Base-by-base conservation (phyloP, 345 rosid species). In the Physaria fendleri region DNA sequence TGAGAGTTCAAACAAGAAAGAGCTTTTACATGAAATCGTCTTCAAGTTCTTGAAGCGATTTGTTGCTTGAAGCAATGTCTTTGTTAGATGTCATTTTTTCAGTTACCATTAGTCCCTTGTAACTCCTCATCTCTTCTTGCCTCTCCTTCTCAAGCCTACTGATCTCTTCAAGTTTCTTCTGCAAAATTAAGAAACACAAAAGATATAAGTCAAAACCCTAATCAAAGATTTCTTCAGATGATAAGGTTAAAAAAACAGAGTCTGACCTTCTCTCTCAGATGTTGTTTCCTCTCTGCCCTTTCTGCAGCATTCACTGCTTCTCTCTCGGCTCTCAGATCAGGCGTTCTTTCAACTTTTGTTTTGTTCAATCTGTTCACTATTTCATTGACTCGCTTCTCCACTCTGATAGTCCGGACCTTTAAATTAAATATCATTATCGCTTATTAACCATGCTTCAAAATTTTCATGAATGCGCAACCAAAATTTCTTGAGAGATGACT, bases 81-180 rank as follows among this genome's bases (percentile, higher is more conserved):
- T 93, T 93, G 82, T 93, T 89, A 11, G 95, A 89, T 52, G 95
- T 88, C 97, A 93, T 93, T 23, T 89, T 93, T 5, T 93, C 97
- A 14, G 94, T 59, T 17, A 93, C 95, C 99, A 93, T 93, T 79
- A 93, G 51, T 13, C 94, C 91, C 68, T 89, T 93, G 88, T 89
- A 93, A 87, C 97, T 93, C 76, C 95, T 78, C 72, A 85, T 57
- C 75, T 93, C 97, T 42, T 89, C 84, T 54, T 88, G 99, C 62
- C 78, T 85, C 70, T 89, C 99, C 76, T 87, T 93, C 68, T 89
- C 99, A 50, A 89, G 79, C 81, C 84, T 86, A 0, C 83, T 91
- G 77, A 89, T 73, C 18, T 89, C 99, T 66, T 89, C 99, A 1
- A 85, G 90, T 10, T 89, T 85, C 77, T 93, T 88, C 99, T 93